Percentiles rank a stretch among this genome's conserved stretches.
Conservation (phyloP, 2,329 filamentous ascomycete species). For the Aspergillus sp. region DNA sequence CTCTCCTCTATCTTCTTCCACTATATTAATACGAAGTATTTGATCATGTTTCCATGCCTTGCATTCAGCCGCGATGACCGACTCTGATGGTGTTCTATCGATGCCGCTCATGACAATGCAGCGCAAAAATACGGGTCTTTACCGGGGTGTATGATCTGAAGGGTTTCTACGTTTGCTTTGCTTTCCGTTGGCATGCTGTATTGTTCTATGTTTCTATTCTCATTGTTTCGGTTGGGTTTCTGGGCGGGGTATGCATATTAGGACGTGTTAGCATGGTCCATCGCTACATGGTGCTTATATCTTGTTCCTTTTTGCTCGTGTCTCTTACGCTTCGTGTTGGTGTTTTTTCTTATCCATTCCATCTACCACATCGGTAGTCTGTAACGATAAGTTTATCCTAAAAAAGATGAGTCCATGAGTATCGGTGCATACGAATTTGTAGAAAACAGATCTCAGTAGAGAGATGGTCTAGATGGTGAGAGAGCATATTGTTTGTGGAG, state of each 20-base stretch:
- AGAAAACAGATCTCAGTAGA: constrained; percentile 4
- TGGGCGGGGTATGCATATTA: constrained; percentile 29
- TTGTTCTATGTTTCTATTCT: constrained; percentile 24
- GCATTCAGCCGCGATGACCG: constrained; percentile 24
- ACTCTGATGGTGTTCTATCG: constrained; percentile 19
- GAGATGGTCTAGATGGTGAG: not conserved
- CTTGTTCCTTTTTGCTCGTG: constrained; percentile 23
- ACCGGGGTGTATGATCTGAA: constrained; percentile 26
- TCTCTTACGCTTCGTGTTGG: constrained; percentile 27
- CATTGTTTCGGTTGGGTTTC: constrained; percentile 26
- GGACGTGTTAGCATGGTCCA: constrained; percentile 26
- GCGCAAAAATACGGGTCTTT: constrained; percentile 23
- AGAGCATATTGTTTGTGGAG: not conserved
- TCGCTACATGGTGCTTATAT: constrained; percentile 25
- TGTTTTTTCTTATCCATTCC: constrained; percentile 18
- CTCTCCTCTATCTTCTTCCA: constrained; percentile 15
- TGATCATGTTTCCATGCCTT: constrained; percentile 26
- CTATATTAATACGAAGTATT: constrained; percentile 24
- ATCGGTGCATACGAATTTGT: constrained; percentile 3
- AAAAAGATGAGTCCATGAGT: constrained; percentile 28
- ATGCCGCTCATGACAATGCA: constrained; percentile 25
- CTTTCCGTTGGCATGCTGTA: constrained; percentile 22
- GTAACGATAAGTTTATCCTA: constrained; percentile 40
- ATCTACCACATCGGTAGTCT: constrained; percentile 28
- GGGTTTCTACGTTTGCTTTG: constrained; percentile 19